phyloP scores from a whole-genome alignment of 2,329 filamentous ascomycete genomes.

The Arthrinium phaeospermum region DNA sequence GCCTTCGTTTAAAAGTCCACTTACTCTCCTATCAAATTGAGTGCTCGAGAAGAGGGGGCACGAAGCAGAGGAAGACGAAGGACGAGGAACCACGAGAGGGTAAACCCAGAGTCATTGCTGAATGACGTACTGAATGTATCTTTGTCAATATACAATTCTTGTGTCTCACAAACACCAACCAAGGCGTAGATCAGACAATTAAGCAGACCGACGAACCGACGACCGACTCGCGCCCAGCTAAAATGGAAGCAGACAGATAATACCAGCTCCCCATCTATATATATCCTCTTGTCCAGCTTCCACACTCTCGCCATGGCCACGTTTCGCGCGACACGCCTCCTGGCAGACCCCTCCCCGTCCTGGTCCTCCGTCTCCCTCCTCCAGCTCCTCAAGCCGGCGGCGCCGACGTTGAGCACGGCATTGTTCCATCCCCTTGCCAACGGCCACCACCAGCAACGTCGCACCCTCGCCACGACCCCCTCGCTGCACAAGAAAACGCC shows the following conservation, averaged over 20 bases:
- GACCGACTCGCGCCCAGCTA: not conserved
- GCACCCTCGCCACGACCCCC: conserved; percentile 41
- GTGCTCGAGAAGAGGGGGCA: not conserved
- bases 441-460: conserved; percentile 12
- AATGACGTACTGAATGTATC: conserved; percentile 1
- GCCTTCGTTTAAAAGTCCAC: not conserved
- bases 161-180: not conserved
- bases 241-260: not conserved
- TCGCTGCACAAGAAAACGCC: conserved; percentile 46
- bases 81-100: not conserved
- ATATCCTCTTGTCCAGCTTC: not conserved
- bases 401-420: not conserved
- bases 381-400: not conserved
- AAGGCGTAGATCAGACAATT: not conserved
- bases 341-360: not conserved
- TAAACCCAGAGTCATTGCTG: not conserved
- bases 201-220: not conserved
- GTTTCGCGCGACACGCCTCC: not conserved
- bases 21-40: not conserved
- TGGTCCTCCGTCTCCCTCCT: not conserved
- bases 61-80: not conserved
- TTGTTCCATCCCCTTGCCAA: not conserved
- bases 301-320: not conserved
- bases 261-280: too few species aligned
- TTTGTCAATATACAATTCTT: not conserved